Evolutionary conservation across 768 basidiomycete species (phyloP).

Genomic region (Termitomyces titanicus): DNA sequence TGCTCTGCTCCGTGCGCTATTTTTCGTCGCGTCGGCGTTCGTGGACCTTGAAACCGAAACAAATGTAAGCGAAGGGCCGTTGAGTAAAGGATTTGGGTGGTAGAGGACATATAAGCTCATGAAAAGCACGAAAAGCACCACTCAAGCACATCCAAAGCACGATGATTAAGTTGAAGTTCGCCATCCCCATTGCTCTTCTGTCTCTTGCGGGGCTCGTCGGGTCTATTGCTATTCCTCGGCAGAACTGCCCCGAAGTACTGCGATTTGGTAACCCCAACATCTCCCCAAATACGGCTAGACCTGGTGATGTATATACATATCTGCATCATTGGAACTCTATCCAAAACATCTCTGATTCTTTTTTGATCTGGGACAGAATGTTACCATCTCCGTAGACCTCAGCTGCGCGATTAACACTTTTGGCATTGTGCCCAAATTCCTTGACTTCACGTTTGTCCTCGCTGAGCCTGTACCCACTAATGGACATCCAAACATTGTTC

Average conservation of each 20-base stretch:
- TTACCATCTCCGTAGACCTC: slow-evolving; percentile 6
- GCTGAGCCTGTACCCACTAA: slow-evolving; percentile 2
- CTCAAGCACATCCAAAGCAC: background rate
- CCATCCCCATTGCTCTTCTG: slow-evolving; percentile 4
- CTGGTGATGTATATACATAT: slow-evolving; percentile 15
- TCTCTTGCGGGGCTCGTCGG: slow-evolving; percentile 8
- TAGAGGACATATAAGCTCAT: too few relatives aligned
- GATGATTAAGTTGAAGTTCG: slow-evolving; percentile 16
- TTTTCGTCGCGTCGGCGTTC: too few relatives aligned
- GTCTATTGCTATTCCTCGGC: background rate
- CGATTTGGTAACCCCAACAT: slow-evolving; percentile 8
- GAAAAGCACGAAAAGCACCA: too few relatives aligned
- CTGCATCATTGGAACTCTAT: background rate
- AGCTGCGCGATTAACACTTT: slow-evolving; percentile 5
- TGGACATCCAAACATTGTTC: slow-evolving; percentile 9
- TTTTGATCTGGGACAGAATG: background rate
- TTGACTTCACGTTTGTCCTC: slow-evolving; percentile 11
- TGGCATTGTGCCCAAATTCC: slow-evolving; percentile 6
- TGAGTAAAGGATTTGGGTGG: too few relatives aligned
- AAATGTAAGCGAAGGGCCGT: too few relatives aligned
- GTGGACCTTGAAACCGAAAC: too few relatives aligned
- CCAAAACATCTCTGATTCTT: background rate
- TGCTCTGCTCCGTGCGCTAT: too few relatives aligned
- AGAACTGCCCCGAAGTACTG: slow-evolving; percentile 5
- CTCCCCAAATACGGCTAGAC: slow-evolving; percentile 4